Evolutionary conservation across 1,284 basidiomycete genomes (phyloP).

Genomic region (Tylopilus sp.): DNA sequence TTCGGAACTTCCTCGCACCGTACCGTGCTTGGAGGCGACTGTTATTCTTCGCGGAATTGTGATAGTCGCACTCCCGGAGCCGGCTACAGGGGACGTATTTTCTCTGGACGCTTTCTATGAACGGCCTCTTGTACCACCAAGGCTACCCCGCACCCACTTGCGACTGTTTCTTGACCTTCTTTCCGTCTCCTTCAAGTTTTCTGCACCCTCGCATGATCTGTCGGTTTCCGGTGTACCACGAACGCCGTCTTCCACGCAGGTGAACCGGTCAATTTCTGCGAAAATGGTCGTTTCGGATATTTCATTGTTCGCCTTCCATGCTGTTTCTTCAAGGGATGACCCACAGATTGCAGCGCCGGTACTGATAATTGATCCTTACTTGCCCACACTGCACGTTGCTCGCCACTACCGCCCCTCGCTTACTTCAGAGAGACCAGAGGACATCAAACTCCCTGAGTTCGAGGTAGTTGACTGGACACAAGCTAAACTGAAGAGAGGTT

Average conservation of each 20-base stretch:
- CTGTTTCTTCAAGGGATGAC: conserved; percentile 18
- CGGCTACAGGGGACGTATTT: conserved; percentile 1
- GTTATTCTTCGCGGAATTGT: conserved; percentile 48
- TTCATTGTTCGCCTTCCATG: conserved; percentile 49
- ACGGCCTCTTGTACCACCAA: conserved; percentile 54
- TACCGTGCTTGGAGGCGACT: conserved; percentile 34
- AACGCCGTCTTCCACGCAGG: conserved; percentile 1
- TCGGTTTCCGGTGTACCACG: conserved; percentile 6
- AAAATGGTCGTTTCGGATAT: conserved; percentile 42
- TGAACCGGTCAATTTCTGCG: conserved; percentile 30
- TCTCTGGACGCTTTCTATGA: conserved; percentile 44
- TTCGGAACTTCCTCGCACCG: conserved; percentile 9
- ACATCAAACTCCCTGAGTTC: conserved; percentile 47
- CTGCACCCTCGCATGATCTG: conserved; percentile 5
- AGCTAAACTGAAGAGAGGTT: conserved; percentile 37
- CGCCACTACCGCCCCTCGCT: conserved; percentile 42
- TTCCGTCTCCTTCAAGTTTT: conserved; percentile 34
- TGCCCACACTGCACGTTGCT: conserved; percentile 48
- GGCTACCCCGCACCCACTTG: conserved; percentile 46
- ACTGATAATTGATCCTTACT: conserved; percentile 58
- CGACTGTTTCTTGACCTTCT: conserved; percentile 57
- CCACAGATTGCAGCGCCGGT: conserved; percentile 50
- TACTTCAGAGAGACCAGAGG: conserved; percentile 17
- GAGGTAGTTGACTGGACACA: conserved; percentile 63
- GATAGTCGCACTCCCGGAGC: conserved; percentile 41